Evolutionary conservation across 2,329 filamentous ascomycete species (phyloP).

Genomic region (Magnaporthales sp.): DNA sequence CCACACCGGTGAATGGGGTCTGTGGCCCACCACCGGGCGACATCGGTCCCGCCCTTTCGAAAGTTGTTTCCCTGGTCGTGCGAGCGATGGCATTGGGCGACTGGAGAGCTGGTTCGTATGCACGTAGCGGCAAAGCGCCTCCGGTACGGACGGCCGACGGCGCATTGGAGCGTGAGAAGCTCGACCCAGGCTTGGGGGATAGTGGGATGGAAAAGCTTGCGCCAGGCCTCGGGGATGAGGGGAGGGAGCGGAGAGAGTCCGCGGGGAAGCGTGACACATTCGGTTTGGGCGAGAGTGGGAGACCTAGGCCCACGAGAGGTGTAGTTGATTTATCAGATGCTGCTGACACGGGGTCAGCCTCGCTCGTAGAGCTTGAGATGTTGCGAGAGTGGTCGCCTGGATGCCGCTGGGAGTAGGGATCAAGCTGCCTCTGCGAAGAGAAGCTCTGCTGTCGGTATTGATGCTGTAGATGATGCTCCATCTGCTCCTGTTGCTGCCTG

Average conservation of each 20-base stretch:
- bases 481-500: slow-evolving; percentile 9
- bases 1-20: slow-evolving; percentile 52
- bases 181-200: slow-evolving; percentile 36
- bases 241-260: slow-evolving; percentile 35
- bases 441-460: slow-evolving; percentile 4
- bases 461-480: neutral
- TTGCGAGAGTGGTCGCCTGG: slow-evolving; percentile 23
- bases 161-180: slow-evolving; percentile 40
- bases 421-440: slow-evolving; percentile 7
- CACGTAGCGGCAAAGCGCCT: slow-evolving; percentile 49
- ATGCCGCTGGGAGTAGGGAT: slow-evolving; percentile 5
- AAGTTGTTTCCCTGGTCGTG: slow-evolving; percentile 54
- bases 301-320: slow-evolving; percentile 43
- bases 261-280: slow-evolving; percentile 24
- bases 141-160: slow-evolving; percentile 48
- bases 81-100: slow-evolving; percentile 35
- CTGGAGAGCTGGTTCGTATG: slow-evolving; percentile 47
- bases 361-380: slow-evolving; percentile 27
- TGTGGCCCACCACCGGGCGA: slow-evolving; percentile 48
- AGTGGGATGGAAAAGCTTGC: slow-evolving; percentile 41
- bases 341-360: slow-evolving; percentile 42
- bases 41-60: slow-evolving; percentile 46
- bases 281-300: slow-evolving; percentile 43
- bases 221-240: slow-evolving; percentile 36
- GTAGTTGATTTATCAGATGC: slow-evolving; percentile 40